Base-by-base conservation (phyloP, 768 basidiomycete genomes). In the Boletus sensibilis region DNA sequence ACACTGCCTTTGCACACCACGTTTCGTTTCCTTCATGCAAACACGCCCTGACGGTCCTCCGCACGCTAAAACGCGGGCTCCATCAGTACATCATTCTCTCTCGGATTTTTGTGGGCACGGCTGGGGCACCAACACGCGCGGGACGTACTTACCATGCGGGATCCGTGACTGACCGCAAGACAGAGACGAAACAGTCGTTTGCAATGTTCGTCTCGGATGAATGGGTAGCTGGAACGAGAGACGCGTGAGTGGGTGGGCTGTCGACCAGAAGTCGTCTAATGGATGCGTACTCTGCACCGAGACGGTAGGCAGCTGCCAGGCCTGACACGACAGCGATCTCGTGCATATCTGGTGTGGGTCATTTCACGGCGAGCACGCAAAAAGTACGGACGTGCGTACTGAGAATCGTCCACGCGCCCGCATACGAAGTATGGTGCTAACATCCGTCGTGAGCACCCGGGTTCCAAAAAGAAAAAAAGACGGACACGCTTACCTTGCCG, bases 381-480 rank as follows among this genome's bases (percentile, higher is more conserved):
- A 35, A 49, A 25, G 25, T 2, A 27, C 4, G 13, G 7, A 31
- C 5, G 25, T 16, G 20, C 42, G 1, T 8, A 50, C 57, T 50
- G n/a, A 55, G 31, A 8, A 51, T 31, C 3, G 49, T 41, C 49
- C 39, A 56, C 11, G 50, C 53, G 7, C 53, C 47, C 1, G 57
- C 43, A 12, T 55, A 55, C 18, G 20, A 45, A 14, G 34, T 51
- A 21, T 47, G 46, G 14, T 46, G 10, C 48, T 58, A 13, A 27
- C 18, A 8, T 29, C 6, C 29, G 5, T 23, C 43, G 5, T 45
- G 18, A 31, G 27, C 29, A 13, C 11, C 27, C 18, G 20, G 6
- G 12, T 16, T 23, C 23, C 14, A 7, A n/a, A 29, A 13, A n/a
- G 8, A 43, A 5, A 25, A 16, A 13, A 31, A 8, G 23, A 16